Evolutionary conservation across 2,329 filamentous ascomycete genomes (phyloP).

Genomic region (Botrytis aclada): DNA sequence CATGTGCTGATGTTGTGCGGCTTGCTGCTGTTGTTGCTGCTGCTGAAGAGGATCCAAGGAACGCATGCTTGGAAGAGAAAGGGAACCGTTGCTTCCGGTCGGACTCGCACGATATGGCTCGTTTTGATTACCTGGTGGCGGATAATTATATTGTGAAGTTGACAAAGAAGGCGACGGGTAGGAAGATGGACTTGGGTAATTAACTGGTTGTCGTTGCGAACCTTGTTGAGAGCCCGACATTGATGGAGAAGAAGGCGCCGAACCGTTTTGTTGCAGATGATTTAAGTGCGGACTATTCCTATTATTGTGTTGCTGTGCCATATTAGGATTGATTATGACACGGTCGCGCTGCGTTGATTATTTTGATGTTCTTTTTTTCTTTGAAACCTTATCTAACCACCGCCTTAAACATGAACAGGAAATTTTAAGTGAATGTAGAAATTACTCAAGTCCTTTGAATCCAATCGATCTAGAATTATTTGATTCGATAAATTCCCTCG

Average conservation of each 20-base stretch:
- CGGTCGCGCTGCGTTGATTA: slow-evolving; percentile 19
- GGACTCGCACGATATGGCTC: slow-evolving; percentile 46
- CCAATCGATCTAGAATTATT: not conserved
- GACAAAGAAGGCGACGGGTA: slow-evolving; percentile 48
- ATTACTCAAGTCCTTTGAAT: slow-evolving; percentile 4
- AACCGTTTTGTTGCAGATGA: slow-evolving; percentile 34
- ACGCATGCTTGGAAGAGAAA: slow-evolving; percentile 51
- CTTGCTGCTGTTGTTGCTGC: slow-evolving; percentile 25
- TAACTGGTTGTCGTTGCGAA: slow-evolving; percentile 32
- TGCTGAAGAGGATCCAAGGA: slow-evolving; percentile 44
- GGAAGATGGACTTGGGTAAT: slow-evolving; percentile 47
- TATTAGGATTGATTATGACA: slow-evolving; percentile 19
- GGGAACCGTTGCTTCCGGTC: slow-evolving; percentile 44
- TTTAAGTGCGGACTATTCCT: slow-evolving; percentile 34
- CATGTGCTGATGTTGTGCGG: slow-evolving; percentile 41
- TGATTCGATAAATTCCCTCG: slow-evolving; percentile 15
- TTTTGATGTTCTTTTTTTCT: slow-evolving; percentile 15
- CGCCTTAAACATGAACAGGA: not conserved
- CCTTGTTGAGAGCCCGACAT: slow-evolving; percentile 35
- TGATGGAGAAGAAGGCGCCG: slow-evolving; percentile 36
- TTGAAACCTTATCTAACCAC: slow-evolving; percentile 15
- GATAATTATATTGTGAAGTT: slow-evolving; percentile 48
- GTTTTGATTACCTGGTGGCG: slow-evolving; percentile 39
- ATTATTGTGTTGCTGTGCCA: slow-evolving; percentile 30
- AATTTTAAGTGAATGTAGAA: not conserved